These are phyloP conservation scores for Jackrogersella minutella DNA, from an alignment of 495 filamentous ascomycete species.

Conservation along the genomic window DNA sequence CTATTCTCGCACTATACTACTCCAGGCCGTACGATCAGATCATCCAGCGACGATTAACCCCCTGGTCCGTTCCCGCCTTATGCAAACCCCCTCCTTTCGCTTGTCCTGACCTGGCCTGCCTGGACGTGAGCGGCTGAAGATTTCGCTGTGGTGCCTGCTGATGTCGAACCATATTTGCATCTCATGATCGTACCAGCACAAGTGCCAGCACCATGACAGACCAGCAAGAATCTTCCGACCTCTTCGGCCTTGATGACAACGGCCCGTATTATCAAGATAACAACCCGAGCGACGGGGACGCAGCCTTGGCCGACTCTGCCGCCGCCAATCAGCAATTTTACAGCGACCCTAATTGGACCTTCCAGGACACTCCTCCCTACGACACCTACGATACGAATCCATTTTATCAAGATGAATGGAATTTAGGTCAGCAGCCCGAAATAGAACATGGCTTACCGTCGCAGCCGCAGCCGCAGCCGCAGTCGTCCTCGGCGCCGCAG, in stretches of 20 bases:
- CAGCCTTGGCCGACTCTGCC: conserved; percentile 37
- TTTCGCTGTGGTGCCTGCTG: conserved; percentile 38
- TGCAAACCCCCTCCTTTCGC: conserved; percentile 43
- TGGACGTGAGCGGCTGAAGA: conserved; percentile 31
- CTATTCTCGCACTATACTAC: conserved; percentile 37
- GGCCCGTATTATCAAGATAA: conserved; percentile 43
- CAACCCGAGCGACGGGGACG: conserved; percentile 43
- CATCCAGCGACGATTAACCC: conserved; percentile 34
- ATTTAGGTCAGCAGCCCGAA: conserved; percentile 38
- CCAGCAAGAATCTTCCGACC: conserved; percentile 43
- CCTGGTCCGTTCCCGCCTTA: conserved; percentile 35
- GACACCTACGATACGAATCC: conserved; percentile 47
- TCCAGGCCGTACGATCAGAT: conserved; percentile 39
- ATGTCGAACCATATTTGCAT: conserved; percentile 49
- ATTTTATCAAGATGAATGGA: conserved; percentile 47
- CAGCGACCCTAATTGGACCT: conserved; percentile 50
- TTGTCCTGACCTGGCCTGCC: conserved; percentile 21
- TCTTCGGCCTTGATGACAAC: conserved; percentile 46
- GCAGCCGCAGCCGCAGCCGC: conserved; percentile 26
- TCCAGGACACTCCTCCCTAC: conserved; percentile 57
- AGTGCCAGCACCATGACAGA: conserved; percentile 40
- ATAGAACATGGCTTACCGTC: conserved; percentile 36
- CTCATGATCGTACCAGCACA: conserved; percentile 47
- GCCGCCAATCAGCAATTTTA: conserved; percentile 45
- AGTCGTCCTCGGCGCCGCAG: conserved; percentile 26